phyloP scores from a whole-genome alignment of 2,329 filamentous ascomycete species.

The Didymellaceae sp. region DNA sequence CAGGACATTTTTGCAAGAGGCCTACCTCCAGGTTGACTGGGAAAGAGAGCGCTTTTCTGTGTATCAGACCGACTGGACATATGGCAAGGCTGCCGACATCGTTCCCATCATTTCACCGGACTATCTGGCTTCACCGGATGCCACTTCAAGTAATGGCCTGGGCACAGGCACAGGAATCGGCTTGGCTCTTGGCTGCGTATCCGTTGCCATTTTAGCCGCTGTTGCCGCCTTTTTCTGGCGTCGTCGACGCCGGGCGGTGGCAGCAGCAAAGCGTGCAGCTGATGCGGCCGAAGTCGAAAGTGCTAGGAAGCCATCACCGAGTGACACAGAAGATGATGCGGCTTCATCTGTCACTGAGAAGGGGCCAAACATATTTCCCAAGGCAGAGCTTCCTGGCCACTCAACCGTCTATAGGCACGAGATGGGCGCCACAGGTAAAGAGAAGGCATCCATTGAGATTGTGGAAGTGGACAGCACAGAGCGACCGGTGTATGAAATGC shows the following conservation, averaged over 20 bases:
- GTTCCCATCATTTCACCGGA: conserved; percentile 42
- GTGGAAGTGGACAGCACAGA: conserved; percentile 48
- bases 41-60: conserved; percentile 56
- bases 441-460: conserved; percentile 24
- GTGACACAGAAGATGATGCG: conserved; percentile 31
- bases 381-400: conserved; percentile 53
- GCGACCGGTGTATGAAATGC: conserved; percentile 56
- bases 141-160: conserved; percentile 14
- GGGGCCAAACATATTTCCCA: conserved; percentile 49
- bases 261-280: conserved; percentile 35
- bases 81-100: conserved; percentile 35
- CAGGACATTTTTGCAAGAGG: conserved; percentile 73
- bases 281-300: conserved; percentile 29
- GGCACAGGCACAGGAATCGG: conserved; percentile 52
- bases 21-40: conserved; percentile 60
- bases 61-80: conserved; percentile 48
- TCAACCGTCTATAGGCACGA: conserved; percentile 31
- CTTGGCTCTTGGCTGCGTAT: conserved; percentile 50
- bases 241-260: conserved; percentile 31
- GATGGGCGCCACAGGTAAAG: conserved; percentile 23
- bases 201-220: conserved; percentile 42
- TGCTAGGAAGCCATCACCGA: conserved; percentile 25
- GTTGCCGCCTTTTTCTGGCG: conserved; percentile 44
- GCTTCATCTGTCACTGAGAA: conserved; percentile 30
- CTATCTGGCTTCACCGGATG: conserved; percentile 22